These are phyloP conservation scores for Starmerella bombi DNA, from an alignment of 805 yeast genomes.

Conservation along the genomic window DNA sequence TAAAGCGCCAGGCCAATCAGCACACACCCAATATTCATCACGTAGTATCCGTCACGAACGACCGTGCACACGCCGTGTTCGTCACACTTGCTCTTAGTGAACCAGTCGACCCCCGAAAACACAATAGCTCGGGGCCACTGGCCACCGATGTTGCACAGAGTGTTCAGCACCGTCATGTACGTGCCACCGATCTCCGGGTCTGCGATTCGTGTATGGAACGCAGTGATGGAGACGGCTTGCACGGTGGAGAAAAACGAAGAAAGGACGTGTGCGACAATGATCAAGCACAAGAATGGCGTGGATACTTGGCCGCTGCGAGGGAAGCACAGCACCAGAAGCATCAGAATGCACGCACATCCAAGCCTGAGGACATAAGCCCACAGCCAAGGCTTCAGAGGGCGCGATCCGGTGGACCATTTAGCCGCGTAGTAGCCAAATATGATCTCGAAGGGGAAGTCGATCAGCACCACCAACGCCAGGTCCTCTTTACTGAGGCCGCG, in stretches of 20 bases:
- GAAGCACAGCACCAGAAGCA: slow-evolving; percentile 53
- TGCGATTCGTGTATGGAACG: slow-evolving; percentile 90
- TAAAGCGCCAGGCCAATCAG: slow-evolving; percentile 50
- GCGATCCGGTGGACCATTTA: slow-evolving; percentile 69
- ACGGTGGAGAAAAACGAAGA: slow-evolving; percentile 90
- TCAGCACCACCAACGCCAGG: slow-evolving; percentile 76
- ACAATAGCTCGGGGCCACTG: slow-evolving; percentile 92
- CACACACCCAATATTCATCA: slow-evolving; percentile 62
- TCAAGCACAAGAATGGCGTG: slow-evolving; percentile 46
- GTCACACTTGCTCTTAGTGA: slow-evolving; percentile 53
- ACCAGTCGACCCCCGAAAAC: slow-evolving; percentile 62
- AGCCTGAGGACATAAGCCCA: slow-evolving; percentile 74
- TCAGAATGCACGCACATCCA: slow-evolving; percentile 62
- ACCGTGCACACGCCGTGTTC: slow-evolving; percentile 30
- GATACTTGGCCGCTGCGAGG: slow-evolving; percentile 44
- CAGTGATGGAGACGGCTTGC: slow-evolving; percentile 86
- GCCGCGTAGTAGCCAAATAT: slow-evolving; percentile 93
- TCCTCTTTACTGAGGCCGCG: slow-evolving; percentile 90
- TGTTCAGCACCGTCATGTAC: slow-evolving; percentile 90
- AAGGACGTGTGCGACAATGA: slow-evolving; percentile 68
- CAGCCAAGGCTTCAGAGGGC: slow-evolving; percentile 75
- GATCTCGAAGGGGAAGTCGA: slow-evolving; percentile 93
- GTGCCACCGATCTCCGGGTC: slow-evolving; percentile 96
- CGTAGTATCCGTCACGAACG: slow-evolving; percentile 69
- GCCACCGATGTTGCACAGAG: slow-evolving; percentile 87